Conservation (phyloP, 495 filamentous ascomycete genomes). For the Tuber calosporum region DNA sequence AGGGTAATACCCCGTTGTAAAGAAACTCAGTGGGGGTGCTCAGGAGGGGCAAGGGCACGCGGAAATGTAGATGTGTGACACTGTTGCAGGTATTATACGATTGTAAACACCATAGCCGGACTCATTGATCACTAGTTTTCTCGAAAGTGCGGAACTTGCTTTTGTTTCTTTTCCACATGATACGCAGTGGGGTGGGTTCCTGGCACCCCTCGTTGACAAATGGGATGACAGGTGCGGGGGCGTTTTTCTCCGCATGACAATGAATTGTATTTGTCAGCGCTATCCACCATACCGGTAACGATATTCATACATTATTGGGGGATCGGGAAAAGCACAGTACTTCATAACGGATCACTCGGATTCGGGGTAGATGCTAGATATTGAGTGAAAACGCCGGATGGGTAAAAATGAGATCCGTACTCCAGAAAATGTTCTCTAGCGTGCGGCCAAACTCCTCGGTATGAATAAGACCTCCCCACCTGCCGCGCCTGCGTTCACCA, state of each 20-base stretch:
- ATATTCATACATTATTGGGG: background rate
- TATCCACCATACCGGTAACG: background rate
- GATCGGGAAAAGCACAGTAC: background rate
- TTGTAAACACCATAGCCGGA: background rate
- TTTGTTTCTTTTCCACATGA: background rate
- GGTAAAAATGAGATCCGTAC: background rate
- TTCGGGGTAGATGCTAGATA: background rate
- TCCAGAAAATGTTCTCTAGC: background rate
- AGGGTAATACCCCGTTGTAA: background rate
- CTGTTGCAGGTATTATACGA: background rate
- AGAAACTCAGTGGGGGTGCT: background rate
- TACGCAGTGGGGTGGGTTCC: background rate
- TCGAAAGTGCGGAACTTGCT: background rate
- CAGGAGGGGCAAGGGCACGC: background rate
- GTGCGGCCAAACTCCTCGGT: background rate
- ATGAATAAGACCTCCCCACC: background rate
- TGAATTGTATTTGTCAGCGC: background rate
- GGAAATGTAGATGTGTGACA: background rate
- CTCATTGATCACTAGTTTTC: background rate
- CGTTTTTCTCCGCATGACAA: background rate
- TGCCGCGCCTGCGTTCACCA: background rate
- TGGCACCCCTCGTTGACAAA: background rate
- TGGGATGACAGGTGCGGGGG: background rate
- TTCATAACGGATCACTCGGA: background rate
- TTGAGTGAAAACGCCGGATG: background rate